phyloP scores from a whole-genome alignment of 2,329 filamentous ascomycete genomes.

The Diaporthe humulicola region DNA sequence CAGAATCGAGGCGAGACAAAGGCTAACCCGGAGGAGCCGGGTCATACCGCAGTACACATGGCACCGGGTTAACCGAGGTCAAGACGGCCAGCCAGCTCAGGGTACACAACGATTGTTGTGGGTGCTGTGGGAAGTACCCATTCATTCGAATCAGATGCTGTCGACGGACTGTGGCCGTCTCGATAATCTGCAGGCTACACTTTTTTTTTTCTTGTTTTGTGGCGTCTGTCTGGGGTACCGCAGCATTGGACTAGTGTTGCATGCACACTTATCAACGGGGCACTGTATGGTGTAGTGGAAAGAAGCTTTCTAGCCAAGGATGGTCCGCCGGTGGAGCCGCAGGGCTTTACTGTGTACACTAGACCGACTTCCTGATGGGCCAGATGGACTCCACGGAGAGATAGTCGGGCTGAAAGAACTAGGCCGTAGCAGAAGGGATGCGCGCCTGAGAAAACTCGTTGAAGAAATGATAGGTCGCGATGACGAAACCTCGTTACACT shows the following conservation, averaged over 20 bases:
- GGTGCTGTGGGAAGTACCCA: not conserved
- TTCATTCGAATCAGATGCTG: too few relatives aligned
- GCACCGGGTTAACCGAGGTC: not conserved
- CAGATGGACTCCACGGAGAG: not conserved
- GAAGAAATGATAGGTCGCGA: conserved; percentile 9
- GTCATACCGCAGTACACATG: not conserved
- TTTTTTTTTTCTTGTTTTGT: conserved; percentile 6
- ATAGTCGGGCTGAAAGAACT: not conserved
- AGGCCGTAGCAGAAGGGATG: not conserved
- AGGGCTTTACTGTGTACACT: not conserved
- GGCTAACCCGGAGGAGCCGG: conserved; percentile 6
- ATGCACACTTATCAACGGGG: not conserved
- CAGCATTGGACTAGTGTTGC: not conserved
- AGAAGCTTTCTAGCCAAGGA: conserved; percentile 30
- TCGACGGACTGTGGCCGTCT: not conserved
- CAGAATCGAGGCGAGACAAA: not conserved
- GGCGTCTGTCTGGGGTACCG: not conserved
- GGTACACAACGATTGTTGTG: too few relatives aligned
- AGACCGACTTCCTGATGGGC: conserved; percentile 8
- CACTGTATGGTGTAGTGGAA: not conserved
- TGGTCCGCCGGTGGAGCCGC: not conserved
- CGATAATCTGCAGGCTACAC: not conserved
- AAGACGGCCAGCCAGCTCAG: not conserved
- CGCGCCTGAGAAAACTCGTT: not conserved
- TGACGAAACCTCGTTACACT: conserved; percentile 14